phyloP scores from a whole-genome alignment of 345 rosid genomes.

The Eutrema yunnanense region DNA sequence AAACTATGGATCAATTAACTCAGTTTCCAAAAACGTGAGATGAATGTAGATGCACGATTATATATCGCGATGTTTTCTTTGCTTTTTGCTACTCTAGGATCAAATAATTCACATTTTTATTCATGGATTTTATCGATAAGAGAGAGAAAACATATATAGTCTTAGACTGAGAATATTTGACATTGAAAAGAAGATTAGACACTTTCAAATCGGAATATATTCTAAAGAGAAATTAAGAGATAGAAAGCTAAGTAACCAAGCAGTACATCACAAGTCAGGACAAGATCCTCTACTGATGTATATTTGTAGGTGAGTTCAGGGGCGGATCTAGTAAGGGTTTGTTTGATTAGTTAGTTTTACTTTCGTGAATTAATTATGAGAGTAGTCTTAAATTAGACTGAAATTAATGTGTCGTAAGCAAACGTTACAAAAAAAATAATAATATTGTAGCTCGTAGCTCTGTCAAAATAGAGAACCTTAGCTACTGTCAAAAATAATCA shows the following conservation, averaged over 20 bases:
- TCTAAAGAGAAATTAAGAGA: neutral
- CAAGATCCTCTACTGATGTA: slow-evolving; percentile 8
- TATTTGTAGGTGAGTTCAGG: too few species aligned
- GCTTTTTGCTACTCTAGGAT: neutral
- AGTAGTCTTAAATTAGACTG: too few species aligned
- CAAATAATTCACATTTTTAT: neutral
- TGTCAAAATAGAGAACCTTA: too few species aligned
- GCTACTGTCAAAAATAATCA: too few species aligned
- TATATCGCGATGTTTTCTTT: neutral
- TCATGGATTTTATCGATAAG: neutral
- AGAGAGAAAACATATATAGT: neutral
- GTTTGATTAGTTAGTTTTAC: too few species aligned
- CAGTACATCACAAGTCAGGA: neutral
- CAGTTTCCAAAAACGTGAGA: neutral
- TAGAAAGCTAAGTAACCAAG: neutral
- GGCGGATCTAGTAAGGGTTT: too few species aligned
- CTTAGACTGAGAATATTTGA: neutral
- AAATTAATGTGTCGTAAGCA: too few species aligned
- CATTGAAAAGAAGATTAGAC: neutral
- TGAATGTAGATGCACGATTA: neutral
- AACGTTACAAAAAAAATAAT: too few species aligned
- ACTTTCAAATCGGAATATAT: slow-evolving; percentile 1
- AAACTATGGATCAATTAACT: neutral
- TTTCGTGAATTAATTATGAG: too few species aligned
- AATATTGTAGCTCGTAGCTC: too few species aligned